These are phyloP conservation scores for Coniochaeta sp. DNA, from an alignment of 2,329 filamentous ascomycete genomes.

Conservation along the genomic window DNA sequence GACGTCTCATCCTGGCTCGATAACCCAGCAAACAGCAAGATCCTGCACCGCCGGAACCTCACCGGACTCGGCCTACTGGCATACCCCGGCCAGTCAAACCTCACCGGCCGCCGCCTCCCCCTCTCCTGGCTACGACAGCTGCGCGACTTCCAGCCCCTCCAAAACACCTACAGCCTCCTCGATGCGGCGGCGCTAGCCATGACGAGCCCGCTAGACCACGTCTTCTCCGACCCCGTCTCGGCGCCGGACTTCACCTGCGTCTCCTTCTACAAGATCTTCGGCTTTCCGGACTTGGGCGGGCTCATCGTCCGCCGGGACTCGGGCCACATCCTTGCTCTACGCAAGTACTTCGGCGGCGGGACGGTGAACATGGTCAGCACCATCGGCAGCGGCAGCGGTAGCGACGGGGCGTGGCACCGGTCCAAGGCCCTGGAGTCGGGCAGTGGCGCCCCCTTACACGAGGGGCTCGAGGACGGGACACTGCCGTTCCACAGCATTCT, in stretches of 20 bases:
- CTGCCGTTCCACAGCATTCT: constrained; percentile 59
- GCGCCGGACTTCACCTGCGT: constrained; percentile 56
- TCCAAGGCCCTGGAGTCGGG: constrained; percentile 38
- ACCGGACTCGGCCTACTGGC: constrained; percentile 42
- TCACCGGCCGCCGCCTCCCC: constrained; percentile 58
- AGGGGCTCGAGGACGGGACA: constrained; percentile 60
- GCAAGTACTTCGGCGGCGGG: constrained; percentile 62
- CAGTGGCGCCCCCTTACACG: constrained; percentile 37
- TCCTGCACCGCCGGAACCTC: neutral
- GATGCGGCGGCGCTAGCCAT: constrained; percentile 61
- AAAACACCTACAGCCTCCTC: constrained; percentile 44
- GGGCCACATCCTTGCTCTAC: constrained; percentile 44
- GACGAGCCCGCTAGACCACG: constrained; percentile 45
- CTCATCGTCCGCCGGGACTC: constrained; percentile 50
- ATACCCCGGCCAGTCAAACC: constrained; percentile 64
- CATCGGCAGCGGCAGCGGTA: no score
- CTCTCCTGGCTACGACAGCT: constrained; percentile 43
- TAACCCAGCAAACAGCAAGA: constrained; percentile 8
- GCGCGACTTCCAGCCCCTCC: constrained; percentile 22
- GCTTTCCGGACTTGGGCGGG: constrained; percentile 57
- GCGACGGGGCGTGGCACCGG: constrained; percentile 50
- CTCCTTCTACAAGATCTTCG: constrained; percentile 62
- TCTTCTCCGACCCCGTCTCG: constrained; percentile 40
- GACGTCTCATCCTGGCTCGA: constrained; percentile 38
- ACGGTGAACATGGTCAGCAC: constrained; percentile 56